Conservation (phyloP, 2,329 filamentous ascomycete species). For the Tolypocladium endophyticum region DNA sequence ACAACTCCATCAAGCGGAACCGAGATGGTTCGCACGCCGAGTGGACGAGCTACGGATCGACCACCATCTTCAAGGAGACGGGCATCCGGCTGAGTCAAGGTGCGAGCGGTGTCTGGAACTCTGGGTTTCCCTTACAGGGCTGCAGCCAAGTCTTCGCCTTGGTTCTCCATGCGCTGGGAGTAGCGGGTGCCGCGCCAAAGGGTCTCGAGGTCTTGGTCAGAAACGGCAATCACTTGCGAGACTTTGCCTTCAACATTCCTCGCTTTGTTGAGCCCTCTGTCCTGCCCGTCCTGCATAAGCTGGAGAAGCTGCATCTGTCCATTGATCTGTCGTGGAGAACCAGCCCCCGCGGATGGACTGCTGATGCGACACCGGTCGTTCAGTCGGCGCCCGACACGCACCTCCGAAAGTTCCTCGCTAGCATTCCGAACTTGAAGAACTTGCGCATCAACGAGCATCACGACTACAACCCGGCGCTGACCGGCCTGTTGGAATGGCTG, state of each 20-base stretch:
- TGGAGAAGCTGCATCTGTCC: slow-evolving; percentile 31
- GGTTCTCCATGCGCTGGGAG: slow-evolving; percentile 31
- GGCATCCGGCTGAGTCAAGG: slow-evolving; percentile 11
- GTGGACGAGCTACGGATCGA: slow-evolving; percentile 47
- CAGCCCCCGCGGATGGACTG: not conserved
- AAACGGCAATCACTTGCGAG: slow-evolving; percentile 17
- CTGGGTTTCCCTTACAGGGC: slow-evolving; percentile 8
- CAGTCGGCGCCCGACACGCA: slow-evolving; percentile 2
- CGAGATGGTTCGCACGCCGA: slow-evolving; percentile 31
- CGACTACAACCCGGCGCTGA: not conserved
- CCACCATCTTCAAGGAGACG: slow-evolving; percentile 25
- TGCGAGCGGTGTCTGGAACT: slow-evolving; percentile 3
- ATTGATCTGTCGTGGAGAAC: slow-evolving; percentile 11
- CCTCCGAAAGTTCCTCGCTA: slow-evolving; percentile 14
- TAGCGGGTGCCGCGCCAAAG: slow-evolving; percentile 23
- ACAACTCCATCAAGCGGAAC: slow-evolving; percentile 33
- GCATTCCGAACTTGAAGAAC: slow-evolving; percentile 31
- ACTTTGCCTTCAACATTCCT: slow-evolving; percentile 36
- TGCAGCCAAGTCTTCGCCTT: slow-evolving; percentile 25
- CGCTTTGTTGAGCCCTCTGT: slow-evolving; percentile 24
- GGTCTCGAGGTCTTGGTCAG: slow-evolving; percentile 38
- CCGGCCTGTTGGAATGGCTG: slow-evolving; percentile 6
- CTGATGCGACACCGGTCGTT: no score
- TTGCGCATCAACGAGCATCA: slow-evolving; percentile 19
- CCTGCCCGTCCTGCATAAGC: slow-evolving; percentile 28